Base-by-base conservation (phyloP, 2,329 filamentous ascomycete genomes). In the Fusarium subtropicale region DNA sequence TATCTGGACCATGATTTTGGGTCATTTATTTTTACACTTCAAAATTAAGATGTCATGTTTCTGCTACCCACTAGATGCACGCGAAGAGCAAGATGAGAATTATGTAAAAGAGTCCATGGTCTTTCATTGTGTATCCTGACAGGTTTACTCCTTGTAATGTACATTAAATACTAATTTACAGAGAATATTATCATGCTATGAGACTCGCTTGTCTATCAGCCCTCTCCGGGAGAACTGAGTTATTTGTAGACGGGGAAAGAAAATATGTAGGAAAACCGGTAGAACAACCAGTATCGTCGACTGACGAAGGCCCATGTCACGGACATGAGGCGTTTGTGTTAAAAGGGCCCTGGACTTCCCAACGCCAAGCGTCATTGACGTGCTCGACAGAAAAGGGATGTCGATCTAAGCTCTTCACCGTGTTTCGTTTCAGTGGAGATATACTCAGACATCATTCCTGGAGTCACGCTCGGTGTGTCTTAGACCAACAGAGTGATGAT, bases 91-190 rank as follows among this genome's bases (percentile, higher is more conserved):
- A 44, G 18, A 31, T 18, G 16, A 31, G 6, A 22, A 26, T 15
- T 36, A 26, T 38, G 13, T 15, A 39, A 51, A 45, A 59, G 45
- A 59, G 39, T 34, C 47, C 16, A 50, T 28, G 18, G 45, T 44
- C 34, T 46, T 64, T 42, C 30, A 22, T 47, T 56, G 24, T 50
- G 12, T 55, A 52, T 47, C 36, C 26, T 50, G 42, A 42, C 28
- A 53, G 24, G 62, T 46, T 34, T 50, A 31, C 33, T 54, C 55
- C 34, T 60, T 38, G 39, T 67, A 50, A 51, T 71, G 48, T 59
- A 48, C 52, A 71, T 71, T 61, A 64, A 46, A 56, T 57, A 65
- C 63, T 60, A 64, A 48, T 68, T 62, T 70, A 70, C 67, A 69
- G 41, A 68, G 54, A 64, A 60, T 60, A 57, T 70, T 68, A 60